Base-by-base conservation (phyloP, 768 basidiomycete species). In the Phanerochaete sordida region DNA sequence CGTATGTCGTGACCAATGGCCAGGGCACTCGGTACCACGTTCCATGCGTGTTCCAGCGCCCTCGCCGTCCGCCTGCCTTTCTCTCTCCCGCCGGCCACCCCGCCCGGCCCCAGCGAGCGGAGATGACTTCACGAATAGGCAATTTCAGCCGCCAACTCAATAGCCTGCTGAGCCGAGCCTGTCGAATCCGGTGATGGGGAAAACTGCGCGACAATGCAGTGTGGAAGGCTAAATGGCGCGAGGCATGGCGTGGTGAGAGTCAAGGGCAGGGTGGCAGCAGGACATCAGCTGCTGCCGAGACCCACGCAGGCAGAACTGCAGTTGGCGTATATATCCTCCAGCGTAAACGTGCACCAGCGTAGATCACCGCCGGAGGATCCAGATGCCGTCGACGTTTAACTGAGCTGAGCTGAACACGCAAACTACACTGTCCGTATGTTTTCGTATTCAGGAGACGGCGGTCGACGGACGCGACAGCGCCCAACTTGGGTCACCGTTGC, bases 1-100 rank as follows among this genome's bases (percentile, higher is more conserved):
- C 19, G 39, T 19, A 16, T 43, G 57, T 23, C 12, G 31, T 37
- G 57, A 50, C 57, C 57, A 58, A 50, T 58, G 21, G 46, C 48
- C 57, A 33, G 16, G 37, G 33, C 33, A 16, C 21, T 21, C 24
- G 9, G 16, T 24, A n/a, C 16, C 56, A 48, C 56, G 56, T 47
- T 47, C 24, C 35, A 47, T 23, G 8, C 48, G 27, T 28, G 23
- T 49, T 49, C 48, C 27, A 28, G 12, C 48, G 48, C 48, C 48
- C 15, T 24, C 8, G 21, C n/a, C n/a, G n/a, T n/a, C n/a, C n/a
- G n/a, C n/a, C 24, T 24, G 50, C 50, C 50, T 30, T 15, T 33
- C 31, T 28, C 43, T 43, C 4, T 2, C 53, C 21, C 39, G 39
- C 19, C 39, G 39, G 39, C 39, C 8, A 43, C 15, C 53, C 39